A percentile compares a stretch with the other conserved stretches of the same genome.
phyloP scores from a whole-genome alignment of 495 filamentous ascomycete genomes.

The Annulohypoxylon stygium region DNA sequence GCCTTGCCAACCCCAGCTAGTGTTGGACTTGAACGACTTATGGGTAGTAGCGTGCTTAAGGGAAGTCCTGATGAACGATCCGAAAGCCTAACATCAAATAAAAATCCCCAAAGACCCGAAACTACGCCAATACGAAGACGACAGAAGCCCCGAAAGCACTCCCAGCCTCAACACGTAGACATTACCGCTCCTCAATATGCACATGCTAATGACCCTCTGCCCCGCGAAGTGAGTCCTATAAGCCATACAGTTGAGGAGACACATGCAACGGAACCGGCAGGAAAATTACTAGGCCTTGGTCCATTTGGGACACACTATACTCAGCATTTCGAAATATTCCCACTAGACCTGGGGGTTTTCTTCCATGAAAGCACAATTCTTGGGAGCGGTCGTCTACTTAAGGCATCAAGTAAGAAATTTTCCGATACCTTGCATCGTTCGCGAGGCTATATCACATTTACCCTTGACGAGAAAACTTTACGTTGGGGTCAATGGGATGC shows the following conservation, averaged over 20 bases:
- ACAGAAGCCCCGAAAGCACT: conserved; percentile 60
- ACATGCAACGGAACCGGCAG: conserved; percentile 47
- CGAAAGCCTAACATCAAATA: conserved; percentile 44
- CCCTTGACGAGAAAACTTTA: conserved; percentile 64
- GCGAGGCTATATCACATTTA: conserved; percentile 52
- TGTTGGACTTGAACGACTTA: conserved; percentile 45
- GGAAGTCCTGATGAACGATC: conserved; percentile 27
- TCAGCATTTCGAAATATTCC: conserved; percentile 78
- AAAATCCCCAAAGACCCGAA: conserved; percentile 44
- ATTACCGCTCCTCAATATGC: conserved; percentile 60
- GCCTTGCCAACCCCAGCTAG: conserved; percentile 35
- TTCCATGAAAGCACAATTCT: conserved; percentile 84
- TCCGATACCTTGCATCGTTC: conserved; percentile 47
- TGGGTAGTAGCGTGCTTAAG: conserved; percentile 40
- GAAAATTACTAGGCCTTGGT: conserved; percentile 68
- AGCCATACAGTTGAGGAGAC: conserved; percentile 25
- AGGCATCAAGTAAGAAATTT: conserved; percentile 58
- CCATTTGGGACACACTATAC: conserved; percentile 76
- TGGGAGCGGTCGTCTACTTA: conserved; percentile 75
- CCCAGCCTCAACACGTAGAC: conserved; percentile 67
- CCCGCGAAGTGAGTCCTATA: conserved; percentile 42
- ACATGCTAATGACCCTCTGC: conserved; percentile 64
- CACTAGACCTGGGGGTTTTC: conserved; percentile 74
- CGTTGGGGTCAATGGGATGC: conserved; percentile 81
- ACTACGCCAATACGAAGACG: conserved; percentile 46